These are phyloP conservation scores for Otatea glauca DNA, from an alignment of 176 grass and related monocot species.

Conservation along the genomic window DNA sequence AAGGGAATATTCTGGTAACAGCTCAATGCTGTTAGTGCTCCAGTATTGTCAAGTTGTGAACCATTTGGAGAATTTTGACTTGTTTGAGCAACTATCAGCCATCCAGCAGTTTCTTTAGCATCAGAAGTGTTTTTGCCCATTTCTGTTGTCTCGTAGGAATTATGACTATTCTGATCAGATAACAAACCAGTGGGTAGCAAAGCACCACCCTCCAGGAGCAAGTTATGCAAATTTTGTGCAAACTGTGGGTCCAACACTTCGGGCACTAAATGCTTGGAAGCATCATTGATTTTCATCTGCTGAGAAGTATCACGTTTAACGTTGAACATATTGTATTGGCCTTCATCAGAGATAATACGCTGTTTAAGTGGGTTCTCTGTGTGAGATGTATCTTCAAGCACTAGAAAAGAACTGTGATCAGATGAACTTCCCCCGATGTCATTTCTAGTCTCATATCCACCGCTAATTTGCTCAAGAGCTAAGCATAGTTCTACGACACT, in stretches of 20 bases:
- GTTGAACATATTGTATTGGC: not conserved
- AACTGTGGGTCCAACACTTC: constrained; percentile 58
- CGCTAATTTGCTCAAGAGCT: constrained; percentile 60
- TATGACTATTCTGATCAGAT: constrained; percentile 53
- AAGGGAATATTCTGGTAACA: constrained; percentile 32
- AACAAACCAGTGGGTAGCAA: constrained; percentile 61
- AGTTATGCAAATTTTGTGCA: constrained; percentile 70
- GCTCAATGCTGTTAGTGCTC: constrained; percentile 12
- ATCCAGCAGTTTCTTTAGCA: constrained; percentile 37
- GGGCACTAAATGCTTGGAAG: constrained; percentile 69
- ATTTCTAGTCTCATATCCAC: constrained; percentile 55
- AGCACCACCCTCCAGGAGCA: constrained; percentile 71
- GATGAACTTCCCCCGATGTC: constrained; percentile 51
- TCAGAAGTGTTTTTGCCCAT: constrained; percentile 30
- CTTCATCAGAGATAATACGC: constrained; percentile 22
- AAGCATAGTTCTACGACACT: constrained; percentile 74
- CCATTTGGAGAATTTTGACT: constrained; percentile 27
- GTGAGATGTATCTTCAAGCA: constrained; percentile 52
- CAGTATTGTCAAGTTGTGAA: constrained; percentile 8
- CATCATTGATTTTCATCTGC: constrained; percentile 59
- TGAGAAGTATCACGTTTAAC: constrained; percentile 40
- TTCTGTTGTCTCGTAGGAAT: constrained; percentile 28
- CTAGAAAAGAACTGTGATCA: constrained; percentile 44
- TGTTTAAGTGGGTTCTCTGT: constrained; percentile 28
- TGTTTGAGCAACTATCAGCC: constrained; percentile 46